Percentiles rank a stretch among this genome's conserved stretches.
phyloP scores from a whole-genome alignment of 2,329 filamentous ascomycete species.

The Penicillium sp. region DNA sequence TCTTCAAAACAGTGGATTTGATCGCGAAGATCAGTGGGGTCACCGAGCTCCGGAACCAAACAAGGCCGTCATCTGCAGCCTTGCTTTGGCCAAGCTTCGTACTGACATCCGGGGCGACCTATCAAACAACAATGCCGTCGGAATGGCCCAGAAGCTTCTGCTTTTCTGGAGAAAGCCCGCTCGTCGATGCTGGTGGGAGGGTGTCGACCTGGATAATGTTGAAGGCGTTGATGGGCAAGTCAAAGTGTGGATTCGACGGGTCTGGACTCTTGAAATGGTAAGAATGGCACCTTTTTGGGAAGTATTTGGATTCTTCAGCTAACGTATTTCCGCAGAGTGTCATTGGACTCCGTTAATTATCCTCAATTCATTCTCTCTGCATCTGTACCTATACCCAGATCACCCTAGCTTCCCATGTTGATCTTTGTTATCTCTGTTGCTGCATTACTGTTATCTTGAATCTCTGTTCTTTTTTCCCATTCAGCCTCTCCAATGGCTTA shows the following conservation, averaged over 20 bases:
- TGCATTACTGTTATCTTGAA: constrained; percentile 7
- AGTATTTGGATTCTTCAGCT: constrained; percentile 9
- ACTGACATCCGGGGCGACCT: constrained; percentile 83
- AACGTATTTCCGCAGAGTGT: constrained; percentile 61
- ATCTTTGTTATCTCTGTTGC: constrained; percentile 8
- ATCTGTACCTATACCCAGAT: constrained; percentile 24
- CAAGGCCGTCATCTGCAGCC: constrained; percentile 96
- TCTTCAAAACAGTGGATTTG: constrained; percentile 71
- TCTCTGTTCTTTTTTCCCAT: constrained; percentile 4
- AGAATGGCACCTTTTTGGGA: constrained; percentile 20
- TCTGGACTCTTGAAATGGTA: constrained; percentile 97
- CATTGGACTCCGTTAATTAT: constrained; percentile 67
- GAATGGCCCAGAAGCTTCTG: constrained; percentile 97
- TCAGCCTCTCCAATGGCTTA: constrained; percentile 1
- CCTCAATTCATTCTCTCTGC: constrained; percentile 17
- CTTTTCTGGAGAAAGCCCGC: constrained; percentile 98
- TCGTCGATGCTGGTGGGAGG: constrained; percentile 98
- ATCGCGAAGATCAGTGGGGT: constrained; percentile 92
- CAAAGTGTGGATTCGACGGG: constrained; percentile 96
- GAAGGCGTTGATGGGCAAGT: constrained; percentile 88
- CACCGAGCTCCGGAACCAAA: constrained; percentile 96
- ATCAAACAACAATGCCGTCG: constrained; percentile 74
- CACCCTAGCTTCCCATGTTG: constrained; percentile 20
- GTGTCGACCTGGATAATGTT: constrained; percentile 84
- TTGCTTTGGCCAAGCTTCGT: constrained; percentile 86